phyloP scores from a whole-genome alignment of 2,329 filamentous ascomycete genomes.

The Arthrobotrys conoides region DNA sequence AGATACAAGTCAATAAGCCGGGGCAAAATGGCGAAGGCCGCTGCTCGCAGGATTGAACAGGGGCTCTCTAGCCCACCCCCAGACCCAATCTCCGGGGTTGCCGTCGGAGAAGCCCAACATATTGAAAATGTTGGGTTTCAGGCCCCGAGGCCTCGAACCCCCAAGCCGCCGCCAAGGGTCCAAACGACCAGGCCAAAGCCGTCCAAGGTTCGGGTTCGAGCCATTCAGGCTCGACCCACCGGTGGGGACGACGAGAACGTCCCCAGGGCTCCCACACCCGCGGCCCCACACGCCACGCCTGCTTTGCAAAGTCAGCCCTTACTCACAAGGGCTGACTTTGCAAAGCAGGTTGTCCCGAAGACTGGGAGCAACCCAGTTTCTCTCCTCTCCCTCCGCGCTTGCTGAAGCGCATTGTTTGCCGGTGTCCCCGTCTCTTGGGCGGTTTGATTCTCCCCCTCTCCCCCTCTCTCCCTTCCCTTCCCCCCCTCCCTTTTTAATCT shows the following conservation, averaged over 20 bases:
- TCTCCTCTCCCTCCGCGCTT: not conserved
- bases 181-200: not conserved
- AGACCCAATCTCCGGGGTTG: not conserved
- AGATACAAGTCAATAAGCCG: not conserved
- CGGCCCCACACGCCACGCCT: not conserved
- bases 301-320: not conserved
- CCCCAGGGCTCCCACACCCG: not conserved
- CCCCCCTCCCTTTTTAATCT: not conserved
- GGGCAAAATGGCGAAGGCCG: not conserved
- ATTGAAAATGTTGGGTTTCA: not conserved
- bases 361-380: not conserved
- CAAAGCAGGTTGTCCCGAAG: not conserved
- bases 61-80: not conserved
- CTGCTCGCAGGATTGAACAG: not conserved
- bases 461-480: not conserved
- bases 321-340: not conserved
- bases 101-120: not conserved
- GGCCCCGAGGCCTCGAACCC: not conserved
- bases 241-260: not conserved
- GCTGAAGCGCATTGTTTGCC: not conserved
- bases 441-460: not conserved
- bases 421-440: no score
- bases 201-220: not conserved
- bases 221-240: not conserved
- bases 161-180: not conserved